Base-by-base conservation (phyloP, 495 filamentous ascomycete genomes). In the Penicillium lividum region DNA sequence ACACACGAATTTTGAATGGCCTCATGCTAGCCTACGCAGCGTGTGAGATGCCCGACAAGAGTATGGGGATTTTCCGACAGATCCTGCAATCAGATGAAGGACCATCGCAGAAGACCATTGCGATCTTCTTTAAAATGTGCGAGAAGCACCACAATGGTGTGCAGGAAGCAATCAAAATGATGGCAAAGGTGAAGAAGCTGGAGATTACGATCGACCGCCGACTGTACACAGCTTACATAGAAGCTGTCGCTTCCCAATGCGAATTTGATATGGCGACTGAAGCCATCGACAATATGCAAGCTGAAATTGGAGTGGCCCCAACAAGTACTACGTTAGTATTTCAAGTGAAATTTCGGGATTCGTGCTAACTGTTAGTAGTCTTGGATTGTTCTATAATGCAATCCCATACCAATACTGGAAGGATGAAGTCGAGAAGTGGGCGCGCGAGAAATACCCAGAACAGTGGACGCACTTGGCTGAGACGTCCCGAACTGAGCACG, bases 21-120 rank as follows among this genome's bases (percentile, higher is more conserved):
- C 76, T 98, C 28, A 97, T 98, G 89, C 77, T 93, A 28, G 94
- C 88, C 0, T 93, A 95, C 65, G 81, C 81, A 3, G 80, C 82
- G 1, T 89, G 86, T 67, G 89, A 81, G 1, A 76, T 84, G 50
- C 76, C 86, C 0, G 70, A 80, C 53, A 80, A 82, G 38, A 89
- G 88, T 13, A 77, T 94, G 62, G 80, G 84, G 34, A 90, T 92
- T 60, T 98, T 93, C 89, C 78, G 83, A 18, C 83, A 95, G 28
- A 91, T 98, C 47, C 82, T 86, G 7, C 80, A 82, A 53, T 89
- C 86, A 0, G 76, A 81, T 13, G 92, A 97, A 69, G 94, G 94
- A 0, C 94, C 94, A 3, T 87, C 85, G 8, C 89, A 91, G 58
- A 82, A 80, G 28, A 91, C 86, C 51, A 81, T 98, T 50, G 82